Percentiles rank a stretch among this genome's conserved stretches.
These are phyloP conservation scores for Linnemannia exigua DNA, from an alignment of 192 early-diverging fungal genomes.

Conservation along the genomic window DNA sequence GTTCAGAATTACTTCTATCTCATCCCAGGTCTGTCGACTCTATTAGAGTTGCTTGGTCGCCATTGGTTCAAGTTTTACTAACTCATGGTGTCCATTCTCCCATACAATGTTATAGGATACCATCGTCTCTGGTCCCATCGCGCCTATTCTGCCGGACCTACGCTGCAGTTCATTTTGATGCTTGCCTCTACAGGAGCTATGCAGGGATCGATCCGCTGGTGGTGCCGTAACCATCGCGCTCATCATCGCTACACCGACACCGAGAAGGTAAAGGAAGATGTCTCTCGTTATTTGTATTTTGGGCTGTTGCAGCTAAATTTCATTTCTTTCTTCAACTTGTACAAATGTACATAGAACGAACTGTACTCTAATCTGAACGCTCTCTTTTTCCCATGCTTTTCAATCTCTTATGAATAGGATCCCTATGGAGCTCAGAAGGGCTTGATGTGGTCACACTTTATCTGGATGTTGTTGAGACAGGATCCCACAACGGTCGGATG, in stretches of 20 bases:
- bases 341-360: neutral
- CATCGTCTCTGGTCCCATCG: constrained; percentile 87
- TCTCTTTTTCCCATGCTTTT: constrained; percentile 64
- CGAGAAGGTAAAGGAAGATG: constrained; percentile 29
- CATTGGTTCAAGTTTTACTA: neutral
- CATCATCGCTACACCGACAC: constrained; percentile 80
- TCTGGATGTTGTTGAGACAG: constrained; percentile 87
- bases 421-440: constrained; percentile 87
- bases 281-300: neutral
- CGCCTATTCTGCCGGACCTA: constrained; percentile 71
- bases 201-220: constrained; percentile 87
- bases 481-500: constrained; percentile 76
- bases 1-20: neutral
- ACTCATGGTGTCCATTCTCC: neutral
- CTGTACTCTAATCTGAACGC: neutral
- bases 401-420: constrained; percentile 61
- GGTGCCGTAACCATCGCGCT: constrained; percentile 85
- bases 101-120: constrained; percentile 66
- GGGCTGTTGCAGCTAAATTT: neutral
- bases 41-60: neutral
- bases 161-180: constrained; percentile 70
- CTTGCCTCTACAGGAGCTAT: constrained; percentile 75
- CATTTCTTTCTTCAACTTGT: neutral
- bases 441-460: constrained; percentile 82
- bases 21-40: neutral